Evolutionary conservation across 371 early-diverging fungal species (phyloP), one percentile per base, ranked within the genome.

Genomic region (Choanephora cucurbitarum): DNA sequence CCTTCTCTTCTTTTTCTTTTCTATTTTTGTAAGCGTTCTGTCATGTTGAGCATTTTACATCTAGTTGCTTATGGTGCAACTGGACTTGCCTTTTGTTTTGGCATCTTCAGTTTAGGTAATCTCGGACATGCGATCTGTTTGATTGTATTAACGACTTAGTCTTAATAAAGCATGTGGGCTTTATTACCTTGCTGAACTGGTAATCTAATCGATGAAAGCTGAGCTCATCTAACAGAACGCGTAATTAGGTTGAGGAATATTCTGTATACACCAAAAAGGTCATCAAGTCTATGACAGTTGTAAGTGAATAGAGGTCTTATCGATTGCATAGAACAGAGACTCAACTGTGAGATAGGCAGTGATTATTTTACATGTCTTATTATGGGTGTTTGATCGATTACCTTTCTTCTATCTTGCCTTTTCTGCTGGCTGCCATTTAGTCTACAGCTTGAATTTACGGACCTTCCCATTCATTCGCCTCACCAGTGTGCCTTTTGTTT

Each of bases 211-310:
- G n/a, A n/a, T 28, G 28, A 28, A 28, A 28, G n/a, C n/a, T n/a
- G n/a, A n/a, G n/a, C n/a, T n/a, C n/a, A n/a, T 28, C 28, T 28
- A 28, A 28, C 28, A 28, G 7, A n/a, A n/a, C n/a, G n/a, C n/a
- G n/a, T n/a, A n/a, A n/a, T n/a, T 69, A 83, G 69, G 82, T 86
- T 2, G 84, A 92, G 73, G 94, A 94, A 70, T 84, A 92, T 73
- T 90, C 93, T 5, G 91, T 92, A 11, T 64, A 84, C 55, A 86
- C 92, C 3, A 88, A 83, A 60, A 84, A 82, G 62, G 77, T 92
- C 50, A 91, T 94, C 52, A 85, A 82, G 49, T 72, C 72, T n/a
- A 71, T 86, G 52, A 86, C 88, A 6, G 55, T 62, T 62, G 92
- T 89, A 80, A 31, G 82, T 57, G 17, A 7, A 24, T n/a, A n/a